These are phyloP conservation scores for Raddia guianensis DNA, from an alignment of 176 grass and related monocot species.

Conservation along the genomic window DNA sequence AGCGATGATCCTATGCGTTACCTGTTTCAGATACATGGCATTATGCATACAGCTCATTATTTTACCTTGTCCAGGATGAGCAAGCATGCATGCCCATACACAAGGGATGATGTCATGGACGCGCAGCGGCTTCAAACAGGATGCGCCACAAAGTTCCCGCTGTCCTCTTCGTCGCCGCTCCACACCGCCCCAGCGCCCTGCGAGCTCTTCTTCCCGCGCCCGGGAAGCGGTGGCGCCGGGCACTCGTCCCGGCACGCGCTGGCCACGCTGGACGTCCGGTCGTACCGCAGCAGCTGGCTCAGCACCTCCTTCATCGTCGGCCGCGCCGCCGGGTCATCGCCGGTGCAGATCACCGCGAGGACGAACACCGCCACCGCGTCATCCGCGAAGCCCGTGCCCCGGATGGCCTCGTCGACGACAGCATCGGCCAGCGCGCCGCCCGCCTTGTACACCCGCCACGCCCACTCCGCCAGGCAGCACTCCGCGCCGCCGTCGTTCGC, in stretches of 20 bases:
- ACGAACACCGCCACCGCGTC: conserved; percentile 54
- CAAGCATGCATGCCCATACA: no score
- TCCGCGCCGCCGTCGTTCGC: conserved; percentile 43
- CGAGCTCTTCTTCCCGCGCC: background rate
- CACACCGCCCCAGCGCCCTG: background rate
- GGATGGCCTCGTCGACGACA: conserved; percentile 44
- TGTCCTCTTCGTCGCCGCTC: conserved; percentile 1
- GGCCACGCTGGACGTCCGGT: conserved; percentile 39
- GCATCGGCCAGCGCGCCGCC: conserved; percentile 20
- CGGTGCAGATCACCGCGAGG: conserved; percentile 59
- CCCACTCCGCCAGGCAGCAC: conserved; percentile 53
- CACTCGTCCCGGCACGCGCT: background rate
- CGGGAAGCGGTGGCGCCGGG: fast-evolving
- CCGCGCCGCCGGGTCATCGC: conserved; percentile 24
- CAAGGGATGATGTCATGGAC: no score
- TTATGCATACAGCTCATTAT: no score
- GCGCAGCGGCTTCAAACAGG: background rate
- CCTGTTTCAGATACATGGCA: no score
- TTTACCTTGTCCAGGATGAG: no score
- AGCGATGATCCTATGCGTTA: no score
- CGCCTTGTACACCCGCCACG: conserved; percentile 40
- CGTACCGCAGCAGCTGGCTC: conserved; percentile 36
- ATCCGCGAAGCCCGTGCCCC: conserved; percentile 29
- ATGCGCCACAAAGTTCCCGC: conserved; percentile 31
- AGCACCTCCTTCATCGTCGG: conserved; percentile 72